Evolutionary conservation across 2,329 filamentous ascomycete species (phyloP), one percentile per base, ranked within the genome.

Genomic region (Botrytis pseudocinerea): DNA sequence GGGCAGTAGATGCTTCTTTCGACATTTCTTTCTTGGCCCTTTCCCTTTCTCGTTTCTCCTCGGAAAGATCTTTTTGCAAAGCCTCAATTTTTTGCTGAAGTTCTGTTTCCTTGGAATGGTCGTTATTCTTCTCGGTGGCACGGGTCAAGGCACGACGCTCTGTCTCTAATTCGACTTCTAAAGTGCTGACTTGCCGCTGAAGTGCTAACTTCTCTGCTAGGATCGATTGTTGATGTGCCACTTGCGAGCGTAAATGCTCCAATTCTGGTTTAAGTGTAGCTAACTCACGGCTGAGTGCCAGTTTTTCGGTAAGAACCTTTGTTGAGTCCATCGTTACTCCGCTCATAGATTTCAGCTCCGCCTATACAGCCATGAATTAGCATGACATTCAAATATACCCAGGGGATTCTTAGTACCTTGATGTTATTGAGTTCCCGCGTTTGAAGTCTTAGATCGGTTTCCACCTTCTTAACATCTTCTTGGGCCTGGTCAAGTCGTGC

Each of bases 121-220:
- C 83, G 76, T 77, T 82, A 78, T 76, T 84, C 74, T 82, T 84
- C 61, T 84, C 80, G 7, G 82, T 81, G 5, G 87, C 87, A 69
- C 90, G 88, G 76, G 91, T 88, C 14, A 88, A 85, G 4, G 90
- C 87, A n/a, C 90, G 88, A 81, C 90, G 95, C 80, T 96, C 93
- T 76, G 92, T 93, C 76, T 95, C 93, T 2, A 97, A 86, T 78
- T 97, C 92, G 61, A 93, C 90, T 81, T 97, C 92, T 3, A 95
- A 82, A 2, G 91, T 90, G 79, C 87, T 91, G 42, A 97, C 82
- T 82, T 96, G 93, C 64, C 92, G 90, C 80, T 96, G 91, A 22
- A 98, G 83, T 2, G 91, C 87, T 63, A 95, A 85, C 81, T 97
- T 97, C 80, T 97, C 94, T 1, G 91, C 86, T 25, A 97, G 85